Conservation (phyloP, 1,284 basidiomycete genomes). For the Termitomyces sp. region DNA sequence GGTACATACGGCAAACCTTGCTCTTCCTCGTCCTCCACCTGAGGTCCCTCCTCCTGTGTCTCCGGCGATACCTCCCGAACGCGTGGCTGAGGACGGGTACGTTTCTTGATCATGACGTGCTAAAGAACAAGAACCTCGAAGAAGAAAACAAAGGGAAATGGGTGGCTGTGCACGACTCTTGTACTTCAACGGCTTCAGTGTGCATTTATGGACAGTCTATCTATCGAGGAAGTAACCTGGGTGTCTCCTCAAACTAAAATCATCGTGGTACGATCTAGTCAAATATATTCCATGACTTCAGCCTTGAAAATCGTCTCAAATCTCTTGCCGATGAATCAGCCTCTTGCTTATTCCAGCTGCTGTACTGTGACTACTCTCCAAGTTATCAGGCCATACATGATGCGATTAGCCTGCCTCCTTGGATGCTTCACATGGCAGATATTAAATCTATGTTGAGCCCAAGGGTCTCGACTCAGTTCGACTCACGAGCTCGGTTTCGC, state of each 20-base stretch:
- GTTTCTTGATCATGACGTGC: slow-evolving; percentile 55
- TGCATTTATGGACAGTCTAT: no score
- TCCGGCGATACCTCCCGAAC: slow-evolving; percentile 44
- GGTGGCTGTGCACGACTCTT: slow-evolving; percentile 18
- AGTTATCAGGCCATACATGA: not conserved
- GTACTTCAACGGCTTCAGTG: no score
- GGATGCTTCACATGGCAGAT: not conserved
- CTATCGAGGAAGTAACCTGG: not conserved
- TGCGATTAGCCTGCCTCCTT: not conserved
- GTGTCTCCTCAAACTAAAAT: not conserved
- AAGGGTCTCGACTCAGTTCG: no score
- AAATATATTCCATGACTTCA: no score
- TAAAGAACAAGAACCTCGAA: no score
- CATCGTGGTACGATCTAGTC: not conserved
- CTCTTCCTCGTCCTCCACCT: slow-evolving; percentile 36
- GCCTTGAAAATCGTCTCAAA: no score
- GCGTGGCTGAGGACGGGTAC: slow-evolving; percentile 51
- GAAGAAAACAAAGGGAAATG: not conserved
- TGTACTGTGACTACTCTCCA: no score
- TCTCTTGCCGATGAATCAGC: no score
- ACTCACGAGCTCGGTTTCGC: not conserved
- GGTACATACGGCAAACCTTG: slow-evolving; percentile 47
- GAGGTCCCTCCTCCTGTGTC: slow-evolving; percentile 28
- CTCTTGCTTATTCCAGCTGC: no score
- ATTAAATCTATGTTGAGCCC: no score